Conservation (phyloP, 2,329 filamentous ascomycete species). For the Cryphonectria radicalis region DNA sequence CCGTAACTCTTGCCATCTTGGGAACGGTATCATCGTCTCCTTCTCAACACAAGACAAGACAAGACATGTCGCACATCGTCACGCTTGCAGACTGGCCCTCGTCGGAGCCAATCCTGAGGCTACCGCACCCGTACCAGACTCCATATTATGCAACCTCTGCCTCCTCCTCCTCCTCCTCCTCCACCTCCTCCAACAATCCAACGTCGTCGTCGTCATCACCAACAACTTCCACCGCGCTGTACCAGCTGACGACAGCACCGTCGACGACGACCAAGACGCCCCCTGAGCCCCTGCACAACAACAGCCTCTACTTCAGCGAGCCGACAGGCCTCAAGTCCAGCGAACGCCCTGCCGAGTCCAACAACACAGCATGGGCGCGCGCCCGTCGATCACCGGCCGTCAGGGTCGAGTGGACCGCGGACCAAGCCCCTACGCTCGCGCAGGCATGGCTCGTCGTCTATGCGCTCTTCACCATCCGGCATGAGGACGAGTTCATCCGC, state of each 20-base stretch:
- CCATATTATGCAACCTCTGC: conserved; percentile 30
- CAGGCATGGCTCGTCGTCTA: conserved; percentile 60
- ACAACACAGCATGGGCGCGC: conserved; percentile 62
- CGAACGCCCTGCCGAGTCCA: conserved; percentile 46
- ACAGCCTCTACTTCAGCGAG: conserved; percentile 38
- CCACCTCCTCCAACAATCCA: conserved; percentile 32
- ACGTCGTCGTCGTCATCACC: conserved; percentile 24
- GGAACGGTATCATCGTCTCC: background rate
- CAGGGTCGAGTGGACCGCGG: conserved; percentile 48
- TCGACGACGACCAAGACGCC: conserved; percentile 24
- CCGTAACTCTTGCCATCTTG: conserved; percentile 1
- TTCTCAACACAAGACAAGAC: background rate
- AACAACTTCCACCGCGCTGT: conserved; percentile 13
- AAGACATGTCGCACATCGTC: conserved; percentile 29
- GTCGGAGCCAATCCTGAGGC: conserved; percentile 36
- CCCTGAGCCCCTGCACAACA: conserved; percentile 34
- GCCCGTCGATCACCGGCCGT: conserved; percentile 57
- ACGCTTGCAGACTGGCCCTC: conserved; percentile 34
- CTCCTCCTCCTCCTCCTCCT: background rate
- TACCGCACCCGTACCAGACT: conserved; percentile 39
- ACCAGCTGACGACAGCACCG: conserved; percentile 21
- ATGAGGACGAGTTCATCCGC: conserved; percentile 53
- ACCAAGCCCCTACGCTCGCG: conserved; percentile 48
- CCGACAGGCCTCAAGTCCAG: conserved; percentile 40
- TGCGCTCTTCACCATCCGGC: conserved; percentile 55